Evolutionary conservation across 306 rosid genomes (phyloP).

Genomic region (Cicer chorassanicum): DNA sequence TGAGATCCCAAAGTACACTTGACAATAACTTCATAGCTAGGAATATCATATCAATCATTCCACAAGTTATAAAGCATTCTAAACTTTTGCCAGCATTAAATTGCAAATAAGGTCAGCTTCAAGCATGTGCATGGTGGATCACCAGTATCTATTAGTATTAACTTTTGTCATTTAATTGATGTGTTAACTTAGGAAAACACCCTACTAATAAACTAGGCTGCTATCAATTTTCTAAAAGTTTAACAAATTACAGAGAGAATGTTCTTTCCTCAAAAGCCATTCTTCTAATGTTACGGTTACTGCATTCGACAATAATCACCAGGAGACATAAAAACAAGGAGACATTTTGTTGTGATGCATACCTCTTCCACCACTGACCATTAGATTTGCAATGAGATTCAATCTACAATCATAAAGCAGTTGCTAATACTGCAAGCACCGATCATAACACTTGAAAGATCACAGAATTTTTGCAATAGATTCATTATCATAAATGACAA

Average conservation of each 20-base stretch:
- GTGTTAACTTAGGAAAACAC: background rate
- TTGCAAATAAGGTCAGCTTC: constrained; percentile 13
- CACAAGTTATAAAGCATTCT: background rate
- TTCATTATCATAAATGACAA: background rate
- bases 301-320: constrained; percentile 6
- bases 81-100: constrained; percentile 17
- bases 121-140: constrained; percentile 9
- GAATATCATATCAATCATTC: constrained; percentile 10
- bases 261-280: constrained; percentile 11
- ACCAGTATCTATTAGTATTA: background rate
- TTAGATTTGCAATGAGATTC: background rate
- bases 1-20: constrained; percentile 11
- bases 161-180: constrained; percentile 12
- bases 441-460: background rate
- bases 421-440: background rate
- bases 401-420: constrained; percentile 7
- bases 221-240: background rate
- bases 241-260: constrained; percentile 15
- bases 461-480: background rate
- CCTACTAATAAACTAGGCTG: background rate
- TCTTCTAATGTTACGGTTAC: background rate
- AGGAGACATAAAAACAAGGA: constrained; percentile 7
- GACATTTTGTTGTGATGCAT: background rate
- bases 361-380: constrained; percentile 24
- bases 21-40: background rate